Conservation (phyloP, 345 rosid genomes). For the Gynandropsis gynandra region DNA sequence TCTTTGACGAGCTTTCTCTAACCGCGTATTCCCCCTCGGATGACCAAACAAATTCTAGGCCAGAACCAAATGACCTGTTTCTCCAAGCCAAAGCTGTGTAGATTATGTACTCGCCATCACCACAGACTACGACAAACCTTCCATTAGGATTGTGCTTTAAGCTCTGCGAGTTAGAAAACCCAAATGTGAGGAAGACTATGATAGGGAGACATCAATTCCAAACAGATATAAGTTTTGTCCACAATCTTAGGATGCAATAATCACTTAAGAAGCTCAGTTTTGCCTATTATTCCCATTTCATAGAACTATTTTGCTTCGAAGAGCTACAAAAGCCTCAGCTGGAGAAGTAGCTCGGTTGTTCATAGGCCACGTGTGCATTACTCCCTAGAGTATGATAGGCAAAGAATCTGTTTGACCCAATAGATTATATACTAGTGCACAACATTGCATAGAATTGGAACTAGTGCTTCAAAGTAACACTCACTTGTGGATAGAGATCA, state of each 20-base stretch:
- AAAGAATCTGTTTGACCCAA: constrained; percentile 2
- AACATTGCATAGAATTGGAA: constrained; percentile 17
- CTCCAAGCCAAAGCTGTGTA: constrained; percentile 99
- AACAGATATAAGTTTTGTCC: constrained; percentile 5
- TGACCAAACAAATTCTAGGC: constrained; percentile 97
- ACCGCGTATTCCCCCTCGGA: constrained; percentile 97
- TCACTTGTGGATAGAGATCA: constrained; percentile 99
- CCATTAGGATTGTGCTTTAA: constrained; percentile 98
- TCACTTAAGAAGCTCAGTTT: not conserved
- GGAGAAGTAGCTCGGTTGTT: constrained; percentile 2
- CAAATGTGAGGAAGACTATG: constrained; percentile 13
- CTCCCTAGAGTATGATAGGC: not conserved
- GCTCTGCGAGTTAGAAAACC: constrained; percentile 45
- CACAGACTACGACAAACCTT: constrained; percentile 96
- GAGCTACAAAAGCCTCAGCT: not conserved
- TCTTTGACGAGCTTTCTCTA: constrained; percentile 92
- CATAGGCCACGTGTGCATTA: constrained; percentile 10
- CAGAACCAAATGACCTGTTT: constrained; percentile 98
- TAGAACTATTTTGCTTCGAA: no score
- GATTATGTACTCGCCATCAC: constrained; percentile 97
- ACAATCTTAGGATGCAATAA: no score
- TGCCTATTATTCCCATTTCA: not conserved
- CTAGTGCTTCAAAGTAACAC: constrained; percentile 24
- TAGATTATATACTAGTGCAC: constrained; percentile 11
- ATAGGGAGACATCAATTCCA: not conserved